Percentiles rank a stretch among this genome's conserved stretches.
Conservation (phyloP, 1,139 yeast genomes). For the Saccharomyces hybrid region DNA sequence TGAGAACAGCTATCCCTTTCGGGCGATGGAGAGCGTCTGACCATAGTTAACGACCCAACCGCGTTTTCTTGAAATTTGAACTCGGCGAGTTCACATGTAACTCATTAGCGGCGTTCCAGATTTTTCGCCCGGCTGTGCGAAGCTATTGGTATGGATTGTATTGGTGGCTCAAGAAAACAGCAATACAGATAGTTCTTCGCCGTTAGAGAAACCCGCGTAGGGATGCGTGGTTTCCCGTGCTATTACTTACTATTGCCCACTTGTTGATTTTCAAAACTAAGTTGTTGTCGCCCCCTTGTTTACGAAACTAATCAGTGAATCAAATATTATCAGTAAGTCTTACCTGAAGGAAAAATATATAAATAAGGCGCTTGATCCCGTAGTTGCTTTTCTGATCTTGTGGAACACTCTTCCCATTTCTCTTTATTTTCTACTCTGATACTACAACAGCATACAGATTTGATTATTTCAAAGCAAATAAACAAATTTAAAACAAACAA, state of each 20-base stretch:
- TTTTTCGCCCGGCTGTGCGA: slow-evolving; percentile 24
- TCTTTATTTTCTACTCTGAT: background rate
- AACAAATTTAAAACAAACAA: slow-evolving; percentile 13
- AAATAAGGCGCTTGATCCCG: background rate
- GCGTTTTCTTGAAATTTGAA: slow-evolving; percentile 47
- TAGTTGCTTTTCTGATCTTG: background rate
- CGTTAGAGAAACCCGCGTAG: background rate
- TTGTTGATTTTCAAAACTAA: background rate
- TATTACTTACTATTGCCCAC: background rate
- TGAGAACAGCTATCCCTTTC: slow-evolving; percentile 40
- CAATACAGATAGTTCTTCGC: background rate
- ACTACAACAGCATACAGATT: background rate
- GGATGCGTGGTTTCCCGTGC: background rate
- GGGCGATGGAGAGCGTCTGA: slow-evolving; percentile 42
- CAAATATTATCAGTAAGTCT: background rate
- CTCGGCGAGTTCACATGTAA: slow-evolving; percentile 26
- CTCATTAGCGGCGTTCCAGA: slow-evolving; percentile 22
- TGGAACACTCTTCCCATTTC: background rate
- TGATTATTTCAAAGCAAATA: slow-evolving; percentile 1
- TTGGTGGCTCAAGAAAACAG: slow-evolving; percentile 3
- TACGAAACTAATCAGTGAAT: background rate
- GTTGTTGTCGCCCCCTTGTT: background rate
- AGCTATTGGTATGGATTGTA: slow-evolving; percentile 9
- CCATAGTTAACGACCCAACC: slow-evolving; percentile 50
- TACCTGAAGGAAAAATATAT: background rate